phyloP scores from a whole-genome alignment of 2,329 filamentous ascomycete genomes.

The Fusarium brachygibbosum region DNA sequence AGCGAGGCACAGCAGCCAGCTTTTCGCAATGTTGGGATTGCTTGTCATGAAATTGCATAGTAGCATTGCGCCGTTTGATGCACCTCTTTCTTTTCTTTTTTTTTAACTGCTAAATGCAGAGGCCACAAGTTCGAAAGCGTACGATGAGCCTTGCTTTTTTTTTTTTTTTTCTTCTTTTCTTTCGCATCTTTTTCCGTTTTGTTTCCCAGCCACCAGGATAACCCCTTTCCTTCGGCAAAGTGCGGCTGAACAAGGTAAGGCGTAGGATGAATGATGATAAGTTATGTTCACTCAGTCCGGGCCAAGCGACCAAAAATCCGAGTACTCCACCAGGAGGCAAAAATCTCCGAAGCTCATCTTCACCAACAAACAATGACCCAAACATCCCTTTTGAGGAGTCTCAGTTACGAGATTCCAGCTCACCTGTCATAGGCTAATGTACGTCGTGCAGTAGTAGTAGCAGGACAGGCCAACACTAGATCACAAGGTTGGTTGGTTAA shows the following conservation, averaged over 20 bases:
- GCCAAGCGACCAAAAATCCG: constrained; percentile 1
- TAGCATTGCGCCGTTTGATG: not conserved
- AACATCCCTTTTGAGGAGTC: constrained; percentile 19
- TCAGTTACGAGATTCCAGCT: not conserved
- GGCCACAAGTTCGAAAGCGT: not conserved
- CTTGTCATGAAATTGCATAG: not conserved
- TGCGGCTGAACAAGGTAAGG: not conserved
- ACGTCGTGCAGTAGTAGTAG: not conserved
- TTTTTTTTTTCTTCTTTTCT: not conserved
- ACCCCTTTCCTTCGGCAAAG: constrained; percentile 1
- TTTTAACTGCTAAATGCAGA: not conserved
- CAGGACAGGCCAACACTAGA: not conserved
- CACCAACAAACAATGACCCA: not conserved
- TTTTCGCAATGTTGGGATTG: not conserved
- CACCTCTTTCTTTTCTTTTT: not conserved
- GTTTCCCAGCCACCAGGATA: not conserved
- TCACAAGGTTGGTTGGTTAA: not conserved
- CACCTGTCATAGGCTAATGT: not conserved
- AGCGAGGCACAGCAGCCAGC: not conserved
- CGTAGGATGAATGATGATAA: not conserved
- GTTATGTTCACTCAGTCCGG: constrained; percentile 9
- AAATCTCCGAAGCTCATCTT: constrained; percentile 25
- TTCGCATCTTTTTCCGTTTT: not conserved
- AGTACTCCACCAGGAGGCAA: constrained; percentile 5
- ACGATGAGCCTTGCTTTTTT: not conserved